Conservation (phyloP, 2,329 filamentous ascomycete genomes). For the Xylaria sp. region DNA sequence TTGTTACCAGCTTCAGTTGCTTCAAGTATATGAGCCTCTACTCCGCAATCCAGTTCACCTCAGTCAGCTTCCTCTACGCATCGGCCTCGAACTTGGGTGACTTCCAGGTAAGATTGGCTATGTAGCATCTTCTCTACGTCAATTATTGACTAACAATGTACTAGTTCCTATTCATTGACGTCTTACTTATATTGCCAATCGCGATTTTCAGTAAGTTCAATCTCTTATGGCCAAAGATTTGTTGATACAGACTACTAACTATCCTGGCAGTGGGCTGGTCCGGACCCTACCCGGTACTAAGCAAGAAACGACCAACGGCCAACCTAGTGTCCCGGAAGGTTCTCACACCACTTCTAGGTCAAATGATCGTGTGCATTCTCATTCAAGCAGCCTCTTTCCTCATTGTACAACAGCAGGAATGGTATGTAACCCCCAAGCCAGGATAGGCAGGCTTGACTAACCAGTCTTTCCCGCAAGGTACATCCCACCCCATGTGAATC, state of each 20-base stretch:
- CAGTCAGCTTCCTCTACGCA: constrained; percentile 95
- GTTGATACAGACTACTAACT: constrained; percentile 27
- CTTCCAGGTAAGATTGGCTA: constrained; percentile 72
- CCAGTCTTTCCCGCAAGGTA: constrained; percentile 61
- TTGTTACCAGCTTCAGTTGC: constrained; percentile 99
- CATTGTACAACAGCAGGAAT: constrained; percentile 79
- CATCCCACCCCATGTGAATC: constrained; percentile 79
- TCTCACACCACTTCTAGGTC: constrained; percentile 85
- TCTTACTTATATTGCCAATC: constrained; percentile 91
- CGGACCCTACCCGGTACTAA: constrained; percentile 80
- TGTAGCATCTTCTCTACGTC: background rate
- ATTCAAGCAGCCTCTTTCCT: constrained; percentile 80
- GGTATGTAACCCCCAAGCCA: constrained; percentile 60
- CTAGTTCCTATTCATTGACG: constrained; percentile 91
- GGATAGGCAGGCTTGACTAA: constrained; percentile 1
- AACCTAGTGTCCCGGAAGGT: constrained; percentile 94
- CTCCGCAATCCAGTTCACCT: constrained; percentile 98
- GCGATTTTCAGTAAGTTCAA: constrained; percentile 84
- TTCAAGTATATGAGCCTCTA: constrained; percentile 99
- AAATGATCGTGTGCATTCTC: constrained; percentile 82
- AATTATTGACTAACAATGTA: constrained; percentile 25
- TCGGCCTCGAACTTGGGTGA: constrained; percentile 94
- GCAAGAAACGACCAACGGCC: constrained; percentile 87
- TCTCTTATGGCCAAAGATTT: background rate
- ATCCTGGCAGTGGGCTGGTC: constrained; percentile 83